Percentiles rank a stretch among this genome's conserved stretches.
Evolutionary conservation across 345 rosid genomes (phyloP).

Genomic region (Murraya koenigii): DNA sequence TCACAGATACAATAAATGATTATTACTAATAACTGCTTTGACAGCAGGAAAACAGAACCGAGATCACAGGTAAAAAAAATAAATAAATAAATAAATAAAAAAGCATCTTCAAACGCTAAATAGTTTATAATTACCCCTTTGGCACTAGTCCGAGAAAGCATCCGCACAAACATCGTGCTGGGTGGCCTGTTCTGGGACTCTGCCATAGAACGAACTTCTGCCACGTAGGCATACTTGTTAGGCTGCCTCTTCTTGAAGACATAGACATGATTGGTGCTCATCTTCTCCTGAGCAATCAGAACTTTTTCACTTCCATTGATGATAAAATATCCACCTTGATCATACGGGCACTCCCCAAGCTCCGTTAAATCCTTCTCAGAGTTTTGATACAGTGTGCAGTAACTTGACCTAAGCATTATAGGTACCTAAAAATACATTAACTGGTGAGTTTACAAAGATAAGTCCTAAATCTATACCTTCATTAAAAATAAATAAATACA

Average conservation of each 20-base stretch:
- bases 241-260: slow-evolving; percentile 99
- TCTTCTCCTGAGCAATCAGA: slow-evolving; percentile 97
- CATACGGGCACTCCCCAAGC: slow-evolving; percentile 98
- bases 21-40: not conserved
- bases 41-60: not conserved
- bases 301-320: slow-evolving; percentile 99
- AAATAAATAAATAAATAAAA: not conserved
- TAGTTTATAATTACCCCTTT: slow-evolving; percentile 68
- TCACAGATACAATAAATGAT: not conserved
- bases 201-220: slow-evolving; percentile 97
- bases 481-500: not conserved
- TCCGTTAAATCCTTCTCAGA: slow-evolving; percentile 98
- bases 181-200: slow-evolving; percentile 95
- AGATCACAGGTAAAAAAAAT: not conserved
- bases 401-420: slow-evolving; percentile 96
- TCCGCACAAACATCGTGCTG: slow-evolving; percentile 96
- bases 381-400: slow-evolving; percentile 81
- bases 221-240: slow-evolving; percentile 86
- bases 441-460: not conserved
- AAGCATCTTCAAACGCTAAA: slow-evolving; percentile 1
- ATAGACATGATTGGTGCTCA: slow-evolving; percentile 97
- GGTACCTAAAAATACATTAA: slow-evolving; percentile 57
- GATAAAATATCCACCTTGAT: slow-evolving; percentile 97
- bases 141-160: slow-evolving; percentile 97
- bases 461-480: not conserved